Percentiles rank a stretch among this genome's conserved stretches.
Evolutionary conservation across 1,284 basidiomycete genomes (phyloP).

Genomic region (Rhizoctonia solani): DNA sequence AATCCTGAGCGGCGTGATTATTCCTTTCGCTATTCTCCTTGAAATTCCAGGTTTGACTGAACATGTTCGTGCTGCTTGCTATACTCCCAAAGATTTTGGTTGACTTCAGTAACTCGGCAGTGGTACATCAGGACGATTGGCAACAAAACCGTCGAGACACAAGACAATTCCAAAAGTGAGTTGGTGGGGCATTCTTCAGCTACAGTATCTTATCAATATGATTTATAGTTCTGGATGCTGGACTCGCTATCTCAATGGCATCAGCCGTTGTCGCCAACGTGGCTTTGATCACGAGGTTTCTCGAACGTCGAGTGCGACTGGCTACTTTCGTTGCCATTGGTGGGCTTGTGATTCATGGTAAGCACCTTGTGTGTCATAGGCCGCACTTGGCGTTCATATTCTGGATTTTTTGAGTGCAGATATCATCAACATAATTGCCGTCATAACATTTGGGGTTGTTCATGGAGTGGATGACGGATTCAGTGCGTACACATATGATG

Average conservation of each 20-base stretch:
- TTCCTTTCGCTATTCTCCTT: constrained; percentile 78
- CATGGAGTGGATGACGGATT: constrained; percentile 71
- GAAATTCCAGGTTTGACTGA: constrained; percentile 78
- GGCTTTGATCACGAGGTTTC: constrained; percentile 69
- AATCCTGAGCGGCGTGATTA: constrained; percentile 68
- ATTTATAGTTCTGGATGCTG: constrained; percentile 58
- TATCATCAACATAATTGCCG: constrained; percentile 65
- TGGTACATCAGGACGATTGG: constrained; percentile 60
- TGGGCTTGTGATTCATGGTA: constrained; percentile 69
- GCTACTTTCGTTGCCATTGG: constrained; percentile 68
- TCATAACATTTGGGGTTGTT: constrained; percentile 67
- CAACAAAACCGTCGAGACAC: constrained; percentile 54
- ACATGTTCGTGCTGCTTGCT: constrained; percentile 40
- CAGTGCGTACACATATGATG: constrained; percentile 47
- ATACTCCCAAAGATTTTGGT: constrained; percentile 6
- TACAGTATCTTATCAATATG: not conserved
- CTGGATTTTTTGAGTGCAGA: constrained; percentile 50
- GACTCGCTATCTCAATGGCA: constrained; percentile 66
- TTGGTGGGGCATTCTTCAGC: too few relatives aligned
- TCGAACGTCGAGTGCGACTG: constrained; percentile 64
- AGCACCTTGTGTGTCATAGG: constrained; percentile 39
- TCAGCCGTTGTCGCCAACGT: constrained; percentile 72
- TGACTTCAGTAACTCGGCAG: too few relatives aligned
- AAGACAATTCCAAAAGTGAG: constrained; percentile 53
- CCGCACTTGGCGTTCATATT: constrained; percentile 20